phyloP scores from a whole-genome alignment of 2,329 filamentous ascomycete genomes.

The Cladosporium sp. region DNA sequence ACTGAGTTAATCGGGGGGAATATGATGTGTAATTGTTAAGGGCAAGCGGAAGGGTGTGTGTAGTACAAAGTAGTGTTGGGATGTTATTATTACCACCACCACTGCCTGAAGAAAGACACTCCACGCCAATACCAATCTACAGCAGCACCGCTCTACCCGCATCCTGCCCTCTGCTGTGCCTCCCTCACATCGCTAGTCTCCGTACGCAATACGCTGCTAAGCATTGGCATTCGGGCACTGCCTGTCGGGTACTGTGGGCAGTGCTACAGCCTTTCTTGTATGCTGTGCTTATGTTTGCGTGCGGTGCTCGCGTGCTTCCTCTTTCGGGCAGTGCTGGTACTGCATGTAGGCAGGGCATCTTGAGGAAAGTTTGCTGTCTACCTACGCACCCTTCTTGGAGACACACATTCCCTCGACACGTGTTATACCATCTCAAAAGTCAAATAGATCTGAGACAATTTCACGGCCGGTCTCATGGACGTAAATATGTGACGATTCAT shows the following conservation, averaged over 20 bases:
- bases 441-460: neutral
- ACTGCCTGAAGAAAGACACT: neutral
- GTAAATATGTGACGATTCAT: neutral
- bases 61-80: neutral
- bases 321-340: neutral
- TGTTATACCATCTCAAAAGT: neutral
- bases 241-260: neutral
- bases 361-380: neutral
- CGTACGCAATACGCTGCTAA: neutral
- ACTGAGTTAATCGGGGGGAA: neutral
- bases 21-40: neutral
- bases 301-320: neutral
- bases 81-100: neutral
- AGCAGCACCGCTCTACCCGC: neutral
- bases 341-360: neutral
- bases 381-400: neutral
- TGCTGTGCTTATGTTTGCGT: neutral
- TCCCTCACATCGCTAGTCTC: neutral
- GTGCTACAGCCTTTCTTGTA: neutral
- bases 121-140: neutral
- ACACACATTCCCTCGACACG: neutral
- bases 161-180: neutral
- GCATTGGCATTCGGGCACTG: slow-evolving; percentile 7
- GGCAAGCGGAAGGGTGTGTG: neutral
- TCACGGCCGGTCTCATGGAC: neutral